These are phyloP conservation scores for Piper betle DNA, from an alignment of 164 flowering plant genomes.

Conservation along the genomic window DNA sequence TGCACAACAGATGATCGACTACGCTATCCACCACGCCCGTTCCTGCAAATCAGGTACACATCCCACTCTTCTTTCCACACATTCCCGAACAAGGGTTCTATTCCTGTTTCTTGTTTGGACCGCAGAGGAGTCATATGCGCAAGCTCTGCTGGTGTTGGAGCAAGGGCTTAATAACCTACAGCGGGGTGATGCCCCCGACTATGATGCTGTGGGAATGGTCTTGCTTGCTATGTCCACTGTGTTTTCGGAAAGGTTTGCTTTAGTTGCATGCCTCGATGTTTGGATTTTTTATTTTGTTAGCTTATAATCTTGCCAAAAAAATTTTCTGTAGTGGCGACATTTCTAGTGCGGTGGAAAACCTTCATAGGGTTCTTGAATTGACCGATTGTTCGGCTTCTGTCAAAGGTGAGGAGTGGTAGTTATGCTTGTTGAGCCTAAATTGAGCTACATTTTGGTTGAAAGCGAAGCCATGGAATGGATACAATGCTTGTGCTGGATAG, in stretches of 20 bases:
- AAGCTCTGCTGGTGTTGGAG: constrained; percentile 55
- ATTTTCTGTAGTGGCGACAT: constrained; percentile 50
- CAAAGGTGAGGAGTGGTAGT: constrained; percentile 31
- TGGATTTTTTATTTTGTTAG: not conserved
- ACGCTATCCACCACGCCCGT: constrained; percentile 57
- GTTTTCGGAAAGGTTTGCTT: constrained; percentile 47
- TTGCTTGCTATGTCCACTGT: constrained; percentile 67
- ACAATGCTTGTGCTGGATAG: not conserved
- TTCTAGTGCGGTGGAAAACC: constrained; percentile 48
- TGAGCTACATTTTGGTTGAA: not conserved
- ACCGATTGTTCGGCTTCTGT: constrained; percentile 28
- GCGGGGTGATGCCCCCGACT: constrained; percentile 9
- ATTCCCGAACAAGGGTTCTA: not conserved
- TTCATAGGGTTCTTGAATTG: constrained; percentile 33
- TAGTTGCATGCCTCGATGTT: not conserved
- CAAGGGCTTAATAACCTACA: constrained; percentile 62
- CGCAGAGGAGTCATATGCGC: constrained; percentile 59
- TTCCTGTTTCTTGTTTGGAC: not conserved
- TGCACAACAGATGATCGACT: constrained; percentile 61
- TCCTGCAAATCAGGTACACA: constrained; percentile 50
- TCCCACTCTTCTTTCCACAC: not conserved
- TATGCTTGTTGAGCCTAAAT: not conserved
- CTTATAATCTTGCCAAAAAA: no score
- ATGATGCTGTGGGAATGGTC: constrained; percentile 41
- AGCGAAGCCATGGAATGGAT: no score